A percentile compares a stretch with the other conserved stretches of the same genome.
Conservation (phyloP, 108 stramenopile genomes). For the Conticribra guillardii region DNA sequence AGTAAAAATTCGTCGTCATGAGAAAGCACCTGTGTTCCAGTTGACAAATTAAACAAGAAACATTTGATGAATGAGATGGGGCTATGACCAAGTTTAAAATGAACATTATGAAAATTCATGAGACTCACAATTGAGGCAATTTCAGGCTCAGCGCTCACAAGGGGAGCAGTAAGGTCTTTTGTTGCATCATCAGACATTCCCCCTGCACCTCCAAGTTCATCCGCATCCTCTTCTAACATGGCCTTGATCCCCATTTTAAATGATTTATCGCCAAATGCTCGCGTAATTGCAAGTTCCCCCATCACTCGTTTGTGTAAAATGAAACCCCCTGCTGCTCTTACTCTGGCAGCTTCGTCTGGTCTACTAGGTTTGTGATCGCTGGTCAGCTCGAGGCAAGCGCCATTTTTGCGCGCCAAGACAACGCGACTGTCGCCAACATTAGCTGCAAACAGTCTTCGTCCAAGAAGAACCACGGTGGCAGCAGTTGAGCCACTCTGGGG, state of each 20-base stretch:
- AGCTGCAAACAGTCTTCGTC: slow-evolving; percentile 90
- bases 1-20: slow-evolving; percentile 95
- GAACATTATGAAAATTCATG: no score
- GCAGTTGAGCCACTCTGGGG: slow-evolving; percentile 96
- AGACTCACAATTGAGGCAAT: slow-evolving; percentile 90
- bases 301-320: slow-evolving; percentile 96
- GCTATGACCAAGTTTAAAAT: no score
- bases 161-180: slow-evolving; percentile 86
- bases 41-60: slow-evolving; percentile 4
- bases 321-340: slow-evolving; percentile 94
- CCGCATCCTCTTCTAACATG: slow-evolving; percentile 89
- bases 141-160: slow-evolving; percentile 91
- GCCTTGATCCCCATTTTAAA: slow-evolving; percentile 97
- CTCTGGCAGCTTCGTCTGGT: slow-evolving; percentile 94
- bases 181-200: slow-evolving; percentile 76
- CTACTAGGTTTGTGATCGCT: slow-evolving; percentile 97
- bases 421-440: slow-evolving; percentile 98
- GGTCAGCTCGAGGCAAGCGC: slow-evolving; percentile 90
- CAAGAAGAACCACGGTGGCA: slow-evolving; percentile 90
- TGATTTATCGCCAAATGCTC: slow-evolving; percentile 97
- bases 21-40: slow-evolving; percentile 69
- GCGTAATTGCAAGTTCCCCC: slow-evolving; percentile 97
- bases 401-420: slow-evolving; percentile 87
- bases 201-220: slow-evolving; percentile 69
- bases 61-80: no score